Evolutionary conservation across 768 basidiomycete species (phyloP), one percentile per base, ranked within the genome.

Genomic region (Pleurotus eryngii): DNA sequence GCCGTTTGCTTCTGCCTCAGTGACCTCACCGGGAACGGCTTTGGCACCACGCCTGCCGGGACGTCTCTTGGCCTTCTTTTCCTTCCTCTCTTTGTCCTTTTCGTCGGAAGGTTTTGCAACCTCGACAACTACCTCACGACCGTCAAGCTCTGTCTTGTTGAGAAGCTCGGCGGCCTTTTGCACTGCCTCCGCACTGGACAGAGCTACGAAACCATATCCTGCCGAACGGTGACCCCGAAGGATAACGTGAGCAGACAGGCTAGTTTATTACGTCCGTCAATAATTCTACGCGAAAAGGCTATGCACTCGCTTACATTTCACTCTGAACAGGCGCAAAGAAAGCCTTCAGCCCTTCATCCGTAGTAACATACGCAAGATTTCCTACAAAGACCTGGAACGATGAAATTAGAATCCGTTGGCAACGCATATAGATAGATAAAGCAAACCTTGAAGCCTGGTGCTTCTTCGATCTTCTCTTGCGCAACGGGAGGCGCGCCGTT

Each of bases 361-460:
- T 92, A 65, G 91, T 93, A 70, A 86, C 80, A 76, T 95, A 96
- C 79, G 92, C 85, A 81, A 96, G 92, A 78, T 96, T 96, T 67
- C 94, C 94, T 70, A 87, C 91, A 74, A 95, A 95, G 79, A 94
- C 90, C 92, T 95, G 65, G 51, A 50, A 47, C 50, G 54, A 50
- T 59, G 43, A 57, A 63, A 58, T 27, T 26, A 49, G 14, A 20
- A 48, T 26, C 22, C 8, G 24, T n/a, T 30, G 46, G 35, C 57
- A 50, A 49, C 53, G 45, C 57, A 58, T 48, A 37, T 57, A 59
- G 56, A 37, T 57, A 59, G 56, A 64, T 61, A 63, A 38, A 57
- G 39, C 48, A 59, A 65, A 90, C 90, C 84, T 92, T 93, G 87
- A 86, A 88, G 72, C 83, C 85, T 69, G 85, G 83, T 64, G 80